Evolutionary conservation across 768 basidiomycete genomes (phyloP), one percentile per base, ranked within the genome.

Genomic region (Gautieria morchelliformis): DNA sequence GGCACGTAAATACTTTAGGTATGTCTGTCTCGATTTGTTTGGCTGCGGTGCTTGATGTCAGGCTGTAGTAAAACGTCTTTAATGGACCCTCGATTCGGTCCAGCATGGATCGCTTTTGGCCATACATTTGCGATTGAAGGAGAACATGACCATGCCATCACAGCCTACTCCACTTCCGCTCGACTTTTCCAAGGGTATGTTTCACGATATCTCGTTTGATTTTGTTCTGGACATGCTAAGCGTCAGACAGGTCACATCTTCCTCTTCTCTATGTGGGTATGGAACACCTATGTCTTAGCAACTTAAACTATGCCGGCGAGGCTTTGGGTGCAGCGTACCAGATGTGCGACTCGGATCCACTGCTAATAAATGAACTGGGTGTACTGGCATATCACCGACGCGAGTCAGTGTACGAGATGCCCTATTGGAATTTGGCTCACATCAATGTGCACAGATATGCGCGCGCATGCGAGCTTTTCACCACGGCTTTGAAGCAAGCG

Each of bases 131-230:
- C 95, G 2, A 75, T 90, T 62, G 96, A 99, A 69, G 94, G 94
- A 15, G 96, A 99, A 68, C 96, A 98, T 72, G 95, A 98, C 63
- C 94, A 97, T 65, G 95, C 96, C 3, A 91, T 98, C 46, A 97
- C 93, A 0, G 95, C 96, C 1, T 99, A 99, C 70, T 97, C 95
- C 22, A 98, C 96, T 0, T 93, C 92, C 58, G 90, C 93, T 5
- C 76, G 95, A 37, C 85, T 98, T 76, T 97, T 97, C 67, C 89
- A 87, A 59, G 96, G 95, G 90, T 93, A 66, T 52, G 79, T 30
- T 39, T 15, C 15, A 5, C 32, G 27, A 47, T 39, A 15, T n/a
- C 35, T 24, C 49, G 14, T 24, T 15, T 22, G 2, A 19, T 51
- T 46, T 30, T 12, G 48, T 9, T 49, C 3, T n/a, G 22, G 8